Evolutionary conservation across 495 filamentous ascomycete species (phyloP).

Genomic region (Aspergillus carlsbadensis): DNA sequence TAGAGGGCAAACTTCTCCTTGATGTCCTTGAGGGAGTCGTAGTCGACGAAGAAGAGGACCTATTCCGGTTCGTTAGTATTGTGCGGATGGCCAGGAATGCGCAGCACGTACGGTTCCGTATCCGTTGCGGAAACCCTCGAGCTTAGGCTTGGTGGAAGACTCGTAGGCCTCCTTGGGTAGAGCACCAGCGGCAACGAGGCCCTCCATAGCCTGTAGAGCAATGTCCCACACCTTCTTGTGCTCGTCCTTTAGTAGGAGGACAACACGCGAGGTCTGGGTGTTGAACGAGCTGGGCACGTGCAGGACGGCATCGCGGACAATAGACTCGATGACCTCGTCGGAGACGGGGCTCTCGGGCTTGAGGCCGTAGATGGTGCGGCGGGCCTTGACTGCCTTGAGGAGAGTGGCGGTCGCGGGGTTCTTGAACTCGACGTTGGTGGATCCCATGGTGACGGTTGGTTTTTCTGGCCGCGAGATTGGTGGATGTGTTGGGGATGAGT

Average conservation of each 20-base stretch:
- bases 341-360: slow-evolving; percentile 45
- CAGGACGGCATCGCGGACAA: slow-evolving; percentile 45
- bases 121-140: slow-evolving; percentile 40
- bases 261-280: slow-evolving; percentile 50
- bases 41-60: slow-evolving; percentile 54
- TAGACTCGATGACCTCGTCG: slow-evolving; percentile 35
- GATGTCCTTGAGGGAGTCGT: slow-evolving; percentile 33
- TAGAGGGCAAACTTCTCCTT: slow-evolving; percentile 47
- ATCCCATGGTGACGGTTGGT: slow-evolving; percentile 28
- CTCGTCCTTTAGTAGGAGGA: slow-evolving; percentile 49
- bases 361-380: slow-evolving; percentile 48
- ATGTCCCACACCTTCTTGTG: slow-evolving; percentile 55
- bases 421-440: slow-evolving; percentile 31
- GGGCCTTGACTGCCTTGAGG: slow-evolving; percentile 39
- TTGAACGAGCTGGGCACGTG: slow-evolving; percentile 53
- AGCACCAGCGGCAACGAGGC: slow-evolving; percentile 34
- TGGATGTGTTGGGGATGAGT: no score
- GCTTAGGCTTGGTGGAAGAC: slow-evolving; percentile 41
- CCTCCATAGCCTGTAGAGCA: slow-evolving; percentile 41
- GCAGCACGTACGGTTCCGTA: slow-evolving; percentile 47
- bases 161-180: slow-evolving; percentile 42
- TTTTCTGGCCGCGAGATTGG: background rate
- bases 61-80: slow-evolving; percentile 6
- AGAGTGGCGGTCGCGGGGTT: slow-evolving; percentile 43
- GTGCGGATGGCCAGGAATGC: background rate